Evolutionary conservation across 2,329 filamentous ascomycete species (phyloP), one percentile per base, ranked within the genome.

Genomic region (Hypoxylon rubiginosum): DNA sequence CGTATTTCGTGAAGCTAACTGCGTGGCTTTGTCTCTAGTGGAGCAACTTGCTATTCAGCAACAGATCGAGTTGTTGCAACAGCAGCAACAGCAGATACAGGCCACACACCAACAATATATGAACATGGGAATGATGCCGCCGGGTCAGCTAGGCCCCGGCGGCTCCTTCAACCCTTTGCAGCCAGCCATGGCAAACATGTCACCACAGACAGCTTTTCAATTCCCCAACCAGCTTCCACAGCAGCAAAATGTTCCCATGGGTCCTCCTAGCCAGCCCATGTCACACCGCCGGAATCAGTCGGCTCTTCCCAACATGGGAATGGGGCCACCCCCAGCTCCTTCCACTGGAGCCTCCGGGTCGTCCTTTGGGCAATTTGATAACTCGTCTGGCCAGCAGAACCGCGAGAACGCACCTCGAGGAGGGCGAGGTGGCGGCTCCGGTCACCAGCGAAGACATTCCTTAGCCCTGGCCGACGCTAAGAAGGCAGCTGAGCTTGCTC

Each of bases 221-320:
- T 97, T 97, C 78, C 92, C 93, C 58, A 88, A 88, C 75, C 92
- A 92, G 82, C 84, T 92, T 76, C 87, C 88, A 75, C 90, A 92
- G 72, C 73, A 75, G 80, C 90, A 91, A 77, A 91, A 90, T 70
- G 86, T 92, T 36, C 86, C 88, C 60, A 89, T 95, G 88, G 91
- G 90, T 74, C 85, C 91, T 68, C 91, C 92, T 46, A 90, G 87
- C 68, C 93, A 96, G 79, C 90, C 92, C 70, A 84, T 90, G 73
- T 90, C 93, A 80, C 96, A 99, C 86, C 94, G 96, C 80, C 94
- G 96, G 84, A 98, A 98, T 85, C 95, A 97, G 82, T 98, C 96
- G 78, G 95, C 95, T 77, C 87, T 98, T 72, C 94, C 96, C 54
- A 96, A 93, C 75, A 93, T 97, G 87, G 89, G 91, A 67, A 92